These are phyloP conservation scores for Helianthus annuus DNA, from an alignment of 129 eudicot genomes.

Conservation along the genomic window DNA sequence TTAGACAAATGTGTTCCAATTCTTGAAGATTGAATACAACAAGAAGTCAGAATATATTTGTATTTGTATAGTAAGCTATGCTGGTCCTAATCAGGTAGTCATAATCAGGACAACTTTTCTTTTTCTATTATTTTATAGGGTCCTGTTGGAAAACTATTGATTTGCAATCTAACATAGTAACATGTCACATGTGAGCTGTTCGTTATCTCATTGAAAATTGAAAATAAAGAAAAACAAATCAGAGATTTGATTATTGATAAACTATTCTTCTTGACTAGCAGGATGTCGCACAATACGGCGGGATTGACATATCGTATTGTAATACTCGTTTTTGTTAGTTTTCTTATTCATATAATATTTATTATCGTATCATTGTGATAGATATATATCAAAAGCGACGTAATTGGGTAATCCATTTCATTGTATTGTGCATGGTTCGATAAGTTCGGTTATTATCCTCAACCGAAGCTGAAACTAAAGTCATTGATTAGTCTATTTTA, in stretches of 20 bases:
- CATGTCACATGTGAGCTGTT: not conserved
- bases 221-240: not conserved
- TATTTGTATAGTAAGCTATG: conserved; percentile 13
- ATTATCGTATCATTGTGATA: too few species aligned
- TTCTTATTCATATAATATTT: too few species aligned
- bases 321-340: too few species aligned
- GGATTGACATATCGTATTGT: too few species aligned
- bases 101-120: conserved; percentile 8
- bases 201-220: conserved; percentile 5
- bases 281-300: too few species aligned
- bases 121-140: not conserved
- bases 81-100: conserved; percentile 21
- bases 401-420: too few species aligned
- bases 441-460: too few species aligned
- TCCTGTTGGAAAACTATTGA: conserved; percentile 9
- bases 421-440: too few species aligned
- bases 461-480: too few species aligned
- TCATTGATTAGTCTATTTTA: too few species aligned
- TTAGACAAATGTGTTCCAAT: conserved; percentile 8
- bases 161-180: not conserved
- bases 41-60: conserved; percentile 20
- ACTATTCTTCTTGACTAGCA: too few species aligned
- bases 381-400: too few species aligned
- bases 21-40: conserved; percentile 21
- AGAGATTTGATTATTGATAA: not conserved